These are phyloP conservation scores for Adiantum capillusveneris DNA, from an alignment of 75 land plant genomes.

Conservation along the genomic window DNA sequence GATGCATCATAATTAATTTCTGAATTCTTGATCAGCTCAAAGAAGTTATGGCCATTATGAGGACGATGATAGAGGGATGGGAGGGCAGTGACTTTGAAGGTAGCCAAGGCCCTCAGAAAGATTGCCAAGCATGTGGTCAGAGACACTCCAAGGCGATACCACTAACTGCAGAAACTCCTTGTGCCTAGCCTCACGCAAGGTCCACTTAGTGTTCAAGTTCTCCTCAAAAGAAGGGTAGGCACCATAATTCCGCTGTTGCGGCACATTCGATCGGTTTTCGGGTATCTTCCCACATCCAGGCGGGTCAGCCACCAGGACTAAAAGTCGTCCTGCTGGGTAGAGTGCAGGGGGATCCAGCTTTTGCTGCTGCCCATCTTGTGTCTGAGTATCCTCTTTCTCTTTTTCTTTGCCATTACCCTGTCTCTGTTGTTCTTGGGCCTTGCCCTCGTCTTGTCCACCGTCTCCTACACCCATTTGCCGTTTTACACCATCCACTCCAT, in stretches of 20 bases:
- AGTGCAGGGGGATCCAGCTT: conserved; percentile 7
- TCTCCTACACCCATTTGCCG: no score
- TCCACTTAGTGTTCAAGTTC: conserved; percentile 24
- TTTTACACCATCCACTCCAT: no score
- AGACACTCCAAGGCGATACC: conserved; percentile 31
- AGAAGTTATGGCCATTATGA: no score
- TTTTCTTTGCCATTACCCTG: no score
- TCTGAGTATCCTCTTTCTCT: no score
- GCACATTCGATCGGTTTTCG: conserved; percentile 8
- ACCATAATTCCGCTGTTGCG: conserved; percentile 21
- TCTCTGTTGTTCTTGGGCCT: no score
- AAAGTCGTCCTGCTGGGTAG: conserved; percentile 21
- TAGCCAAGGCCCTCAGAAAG: conserved; percentile 22
- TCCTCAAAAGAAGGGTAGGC: conserved; percentile 27
- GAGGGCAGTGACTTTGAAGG: conserved; percentile 19
- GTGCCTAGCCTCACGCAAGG: conserved; percentile 18
- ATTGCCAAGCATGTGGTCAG: conserved; percentile 33
- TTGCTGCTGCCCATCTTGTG: conserved; percentile 2
- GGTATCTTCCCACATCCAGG: conserved; percentile 27
- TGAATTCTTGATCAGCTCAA: no score
- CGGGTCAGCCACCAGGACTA: conserved; percentile 20
- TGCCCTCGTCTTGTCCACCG: no score
- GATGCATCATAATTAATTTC: no score
- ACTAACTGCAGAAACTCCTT: conserved; percentile 27
- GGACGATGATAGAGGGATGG: no score